These are phyloP conservation scores for Graphium sp. DNA, from an alignment of 2,329 filamentous ascomycete species.

Conservation along the genomic window DNA sequence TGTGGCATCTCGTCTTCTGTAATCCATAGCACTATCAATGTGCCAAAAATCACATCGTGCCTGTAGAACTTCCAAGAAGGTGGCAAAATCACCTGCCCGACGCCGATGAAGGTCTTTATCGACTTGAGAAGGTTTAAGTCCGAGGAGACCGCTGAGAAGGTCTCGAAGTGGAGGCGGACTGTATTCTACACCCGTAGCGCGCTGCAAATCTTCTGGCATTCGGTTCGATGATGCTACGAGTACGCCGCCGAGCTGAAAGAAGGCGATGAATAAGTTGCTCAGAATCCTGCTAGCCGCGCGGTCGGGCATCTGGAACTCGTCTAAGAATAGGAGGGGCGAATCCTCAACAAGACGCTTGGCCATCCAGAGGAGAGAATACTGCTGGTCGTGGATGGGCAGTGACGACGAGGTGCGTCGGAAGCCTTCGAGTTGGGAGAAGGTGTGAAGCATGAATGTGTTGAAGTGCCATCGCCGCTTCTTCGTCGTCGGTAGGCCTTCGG, in stretches of 20 bases:
- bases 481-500: constrained; percentile 55
- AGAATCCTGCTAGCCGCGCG: constrained; percentile 63
- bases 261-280: constrained; percentile 60
- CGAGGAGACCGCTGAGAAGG: constrained; percentile 26
- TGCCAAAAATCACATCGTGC: constrained; percentile 72
- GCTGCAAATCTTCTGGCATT: constrained; percentile 67
- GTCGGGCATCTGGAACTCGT: constrained; percentile 74
- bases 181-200: constrained; percentile 57
- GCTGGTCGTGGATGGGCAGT: constrained; percentile 18
- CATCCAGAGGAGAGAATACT: constrained; percentile 58
- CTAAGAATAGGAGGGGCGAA: constrained; percentile 62
- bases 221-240: constrained; percentile 67
- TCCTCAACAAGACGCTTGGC: constrained; percentile 61
- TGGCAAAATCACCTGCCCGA: constrained; percentile 54
- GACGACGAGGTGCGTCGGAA: constrained; percentile 34
- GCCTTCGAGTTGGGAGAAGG: constrained; percentile 53
- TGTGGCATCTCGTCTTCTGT: constrained; percentile 3
- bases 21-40: constrained; percentile 56
- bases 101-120: too few relatives aligned
- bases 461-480: constrained; percentile 69
- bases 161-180: constrained; percentile 34
- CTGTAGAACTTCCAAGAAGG: constrained; percentile 60
- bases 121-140: too few relatives aligned
- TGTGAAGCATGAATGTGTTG: constrained; percentile 73
- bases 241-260: constrained; percentile 71